Conservation (phyloP, 2,329 filamentous ascomycete species). For the Neocatenulostroma microsporum region DNA sequence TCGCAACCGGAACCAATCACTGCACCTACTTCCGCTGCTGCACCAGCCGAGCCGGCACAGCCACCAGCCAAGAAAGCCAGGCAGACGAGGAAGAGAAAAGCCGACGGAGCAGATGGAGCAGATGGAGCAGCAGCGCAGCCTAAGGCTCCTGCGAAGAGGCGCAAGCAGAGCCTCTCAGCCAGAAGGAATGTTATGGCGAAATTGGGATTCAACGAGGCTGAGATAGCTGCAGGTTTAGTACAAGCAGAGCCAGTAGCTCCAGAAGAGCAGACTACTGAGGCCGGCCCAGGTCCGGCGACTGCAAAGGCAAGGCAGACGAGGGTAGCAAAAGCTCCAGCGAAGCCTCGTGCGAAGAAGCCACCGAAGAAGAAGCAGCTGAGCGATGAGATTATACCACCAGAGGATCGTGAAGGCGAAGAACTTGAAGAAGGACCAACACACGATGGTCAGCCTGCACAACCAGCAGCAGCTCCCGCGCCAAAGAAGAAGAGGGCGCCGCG, state of each 20-base stretch:
- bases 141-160: conserved; percentile 14
- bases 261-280: background rate
- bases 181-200: conserved; percentile 17
- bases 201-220: conserved; percentile 9
- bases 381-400: too few relatives aligned
- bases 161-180: conserved; percentile 16
- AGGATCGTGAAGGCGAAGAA: too few relatives aligned
- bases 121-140: conserved; percentile 2
- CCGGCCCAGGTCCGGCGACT: background rate
- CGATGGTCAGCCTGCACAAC: too few relatives aligned
- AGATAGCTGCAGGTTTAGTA: conserved; percentile 3
- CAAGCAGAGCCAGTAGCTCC: conserved; percentile 8
- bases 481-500: background rate
- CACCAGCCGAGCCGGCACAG: background rate
- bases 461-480: conserved; percentile 3
- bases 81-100: conserved; percentile 8
- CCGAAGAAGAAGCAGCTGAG: too few relatives aligned
- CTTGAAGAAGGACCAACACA: too few relatives aligned
- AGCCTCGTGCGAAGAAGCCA: too few relatives aligned
- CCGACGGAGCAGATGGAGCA: too few relatives aligned
- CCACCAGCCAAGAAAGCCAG: background rate
- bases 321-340: conserved; percentile 2
- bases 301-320: background rate
- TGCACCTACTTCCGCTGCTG: too few relatives aligned
- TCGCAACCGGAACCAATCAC: too few relatives aligned